Conservation (phyloP, 2,329 filamentous ascomycete genomes). For the Magnaporthiopsis rhizophila region DNA sequence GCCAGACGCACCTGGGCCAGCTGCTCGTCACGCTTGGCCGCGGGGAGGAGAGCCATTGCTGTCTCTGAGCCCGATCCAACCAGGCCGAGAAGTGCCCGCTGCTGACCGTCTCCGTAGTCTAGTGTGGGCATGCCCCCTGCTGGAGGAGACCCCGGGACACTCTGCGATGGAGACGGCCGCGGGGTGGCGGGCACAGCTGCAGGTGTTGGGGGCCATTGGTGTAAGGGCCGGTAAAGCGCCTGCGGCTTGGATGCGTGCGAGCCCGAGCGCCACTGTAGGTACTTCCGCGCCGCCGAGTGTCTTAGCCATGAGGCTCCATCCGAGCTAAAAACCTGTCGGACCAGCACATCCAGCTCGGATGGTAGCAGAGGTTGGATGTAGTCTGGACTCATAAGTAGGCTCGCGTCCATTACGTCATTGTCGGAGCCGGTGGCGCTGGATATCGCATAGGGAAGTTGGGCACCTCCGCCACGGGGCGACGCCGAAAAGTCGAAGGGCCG, state of each 20-base stretch:
- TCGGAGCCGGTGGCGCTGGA: conserved; percentile 68
- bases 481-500: conserved; percentile 59
- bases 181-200: conserved; percentile 7
- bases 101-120: neutral
- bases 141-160: neutral
- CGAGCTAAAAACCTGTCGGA: conserved; percentile 68
- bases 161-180: conserved; percentile 5
- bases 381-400: conserved; percentile 83
- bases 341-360: conserved; percentile 64
- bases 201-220: conserved; percentile 10
- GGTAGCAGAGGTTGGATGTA: conserved; percentile 73
- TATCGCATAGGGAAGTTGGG: conserved; percentile 56
- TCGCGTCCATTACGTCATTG: conserved; percentile 82
- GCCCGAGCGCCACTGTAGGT: conserved; percentile 56
- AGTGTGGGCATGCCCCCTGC: no score
- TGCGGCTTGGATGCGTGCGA: conserved; percentile 20
- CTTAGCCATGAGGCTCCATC: conserved; percentile 76
- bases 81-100: neutral
- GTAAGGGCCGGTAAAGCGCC: conserved; percentile 28
- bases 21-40: conserved; percentile 22
- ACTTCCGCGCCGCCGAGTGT: conserved; percentile 75
- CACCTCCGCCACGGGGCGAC: conserved; percentile 14
- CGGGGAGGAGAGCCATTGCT: conserved; percentile 12
- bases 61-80: neutral
- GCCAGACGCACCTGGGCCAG: conserved; percentile 54